Percentiles rank a stretch among this genome's conserved stretches.
These are phyloP conservation scores for Magnusiomyces paraingens DNA, from an alignment of 1,139 yeast genomes.

Conservation along the genomic window DNA sequence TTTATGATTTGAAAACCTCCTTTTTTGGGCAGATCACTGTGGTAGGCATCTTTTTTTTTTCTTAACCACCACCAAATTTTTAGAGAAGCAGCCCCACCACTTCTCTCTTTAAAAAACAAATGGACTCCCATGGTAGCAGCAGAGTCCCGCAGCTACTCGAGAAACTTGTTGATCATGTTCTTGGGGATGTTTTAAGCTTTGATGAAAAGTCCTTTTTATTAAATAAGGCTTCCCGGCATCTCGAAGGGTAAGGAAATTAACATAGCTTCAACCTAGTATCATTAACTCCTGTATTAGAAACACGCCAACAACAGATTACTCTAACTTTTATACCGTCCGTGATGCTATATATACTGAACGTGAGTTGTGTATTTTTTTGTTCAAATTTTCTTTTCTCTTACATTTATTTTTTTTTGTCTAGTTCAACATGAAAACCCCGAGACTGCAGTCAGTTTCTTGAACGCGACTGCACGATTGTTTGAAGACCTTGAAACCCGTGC, in stretches of 20 bases:
- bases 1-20: background rate
- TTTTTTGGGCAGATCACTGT: background rate
- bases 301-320: background rate
- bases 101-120: background rate
- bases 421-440: slow-evolving; percentile 16
- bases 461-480: slow-evolving; percentile 10
- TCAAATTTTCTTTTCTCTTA: background rate
- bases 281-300: too few species aligned
- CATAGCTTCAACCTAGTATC: too few species aligned
- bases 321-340: background rate
- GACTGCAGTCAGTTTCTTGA: slow-evolving; percentile 14
- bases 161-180: slow-evolving; percentile 11
- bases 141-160: slow-evolving; percentile 12
- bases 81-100: background rate
- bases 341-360: background rate
- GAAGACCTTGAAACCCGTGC: slow-evolving; percentile 4
- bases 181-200: slow-evolving; percentile 11
- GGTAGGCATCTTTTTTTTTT: background rate
- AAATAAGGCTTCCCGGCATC: too few species aligned
- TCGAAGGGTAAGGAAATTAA: too few species aligned
- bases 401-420: background rate
- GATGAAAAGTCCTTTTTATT: slow-evolving; percentile 7
- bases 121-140: background rate
- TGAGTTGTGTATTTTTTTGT: background rate
- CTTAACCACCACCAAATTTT: background rate